A percentile compares a stretch with the other conserved stretches of the same genome.
These are phyloP conservation scores for Fomitopsis serialis DNA, from an alignment of 768 basidiomycete genomes.

Conservation along the genomic window DNA sequence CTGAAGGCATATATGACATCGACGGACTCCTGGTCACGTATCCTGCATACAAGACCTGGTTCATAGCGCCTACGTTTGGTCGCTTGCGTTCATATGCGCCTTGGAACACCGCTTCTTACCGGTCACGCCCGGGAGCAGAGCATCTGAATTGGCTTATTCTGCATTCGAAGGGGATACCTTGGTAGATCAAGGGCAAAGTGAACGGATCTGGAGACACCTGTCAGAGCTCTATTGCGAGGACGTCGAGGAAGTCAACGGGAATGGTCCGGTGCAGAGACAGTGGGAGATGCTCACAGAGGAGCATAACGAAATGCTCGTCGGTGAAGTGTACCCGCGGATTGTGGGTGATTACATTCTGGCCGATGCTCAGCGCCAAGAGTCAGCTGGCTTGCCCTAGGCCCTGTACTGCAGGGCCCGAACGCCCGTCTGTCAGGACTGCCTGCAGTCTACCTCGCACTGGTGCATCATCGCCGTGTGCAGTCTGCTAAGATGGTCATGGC, in stretches of 20 bases:
- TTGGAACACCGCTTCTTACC: constrained; percentile 40
- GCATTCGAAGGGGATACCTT: constrained; percentile 72
- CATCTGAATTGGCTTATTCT: constrained; percentile 63
- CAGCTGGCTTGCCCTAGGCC: not conserved
- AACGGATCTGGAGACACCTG: constrained; percentile 55
- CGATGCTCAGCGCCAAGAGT: not conserved
- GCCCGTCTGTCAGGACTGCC: too few relatives aligned
- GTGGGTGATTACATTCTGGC: constrained; percentile 11
- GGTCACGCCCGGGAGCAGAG: constrained; percentile 27
- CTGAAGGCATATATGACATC: constrained; percentile 78
- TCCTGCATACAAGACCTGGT: constrained; percentile 65
- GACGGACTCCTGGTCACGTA: constrained; percentile 58
- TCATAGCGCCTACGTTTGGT: constrained; percentile 64
- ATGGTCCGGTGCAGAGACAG: constrained; percentile 4
- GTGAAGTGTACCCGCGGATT: constrained; percentile 12
- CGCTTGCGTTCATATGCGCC: constrained; percentile 38
- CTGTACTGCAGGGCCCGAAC: too few relatives aligned
- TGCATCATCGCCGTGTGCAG: too few relatives aligned
- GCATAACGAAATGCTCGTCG: constrained; percentile 14
- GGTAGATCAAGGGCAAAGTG: constrained; percentile 58
- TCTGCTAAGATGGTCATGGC: too few relatives aligned
- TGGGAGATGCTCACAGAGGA: constrained; percentile 12
- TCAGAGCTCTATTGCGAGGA: constrained; percentile 17
- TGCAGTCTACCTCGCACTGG: too few relatives aligned
- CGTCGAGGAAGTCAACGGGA: not conserved